These are phyloP conservation scores for Coelastrella sp. DNA, from an alignment of 139 green algal species.

Conservation along the genomic window DNA sequence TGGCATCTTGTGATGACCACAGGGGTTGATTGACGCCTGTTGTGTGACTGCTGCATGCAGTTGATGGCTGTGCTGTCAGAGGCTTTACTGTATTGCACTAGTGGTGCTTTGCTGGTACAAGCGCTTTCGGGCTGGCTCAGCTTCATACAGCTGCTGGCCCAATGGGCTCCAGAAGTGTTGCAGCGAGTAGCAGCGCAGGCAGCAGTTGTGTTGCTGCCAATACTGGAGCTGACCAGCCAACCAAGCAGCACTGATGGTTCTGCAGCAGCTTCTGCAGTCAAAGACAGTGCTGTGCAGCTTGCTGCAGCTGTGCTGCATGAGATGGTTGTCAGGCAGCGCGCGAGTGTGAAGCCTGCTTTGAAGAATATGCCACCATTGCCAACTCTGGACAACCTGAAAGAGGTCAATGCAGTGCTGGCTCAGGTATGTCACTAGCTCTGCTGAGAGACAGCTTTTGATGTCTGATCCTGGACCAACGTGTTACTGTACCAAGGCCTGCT, in stretches of 20 bases:
- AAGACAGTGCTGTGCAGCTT: slow-evolving; percentile 35
- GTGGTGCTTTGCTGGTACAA: slow-evolving; percentile 45
- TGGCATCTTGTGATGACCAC: too few species aligned
- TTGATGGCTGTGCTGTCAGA: slow-evolving; percentile 69
- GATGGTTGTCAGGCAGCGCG: slow-evolving; percentile 55
- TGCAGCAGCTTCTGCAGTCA: not conserved
- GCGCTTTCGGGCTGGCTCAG: slow-evolving; percentile 58
- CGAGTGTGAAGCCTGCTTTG: slow-evolving; percentile 55
- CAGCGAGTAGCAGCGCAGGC: slow-evolving; percentile 67
- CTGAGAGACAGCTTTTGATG: too few species aligned
- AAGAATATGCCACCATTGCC: slow-evolving; percentile 72
- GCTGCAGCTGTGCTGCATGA: slow-evolving; percentile 57
- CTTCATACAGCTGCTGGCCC: slow-evolving; percentile 26
- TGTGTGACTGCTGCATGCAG: slow-evolving; percentile 3
- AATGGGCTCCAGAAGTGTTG: slow-evolving; percentile 57
- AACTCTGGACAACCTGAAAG: slow-evolving; percentile 45
- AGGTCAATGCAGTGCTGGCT: slow-evolving; percentile 58
- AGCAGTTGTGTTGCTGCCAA: slow-evolving; percentile 78
- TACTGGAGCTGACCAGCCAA: slow-evolving; percentile 67
- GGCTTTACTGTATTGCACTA: slow-evolving; percentile 43
- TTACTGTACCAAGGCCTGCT: too few species aligned
- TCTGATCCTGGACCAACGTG: too few species aligned
- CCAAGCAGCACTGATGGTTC: not conserved
- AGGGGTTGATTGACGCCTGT: not conserved
- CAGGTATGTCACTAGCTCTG: slow-evolving; percentile 34